These are phyloP conservation scores for Metschnikowia chrysomelidarum DNA, from an alignment of 805 yeast species.

Conservation along the genomic window DNA sequence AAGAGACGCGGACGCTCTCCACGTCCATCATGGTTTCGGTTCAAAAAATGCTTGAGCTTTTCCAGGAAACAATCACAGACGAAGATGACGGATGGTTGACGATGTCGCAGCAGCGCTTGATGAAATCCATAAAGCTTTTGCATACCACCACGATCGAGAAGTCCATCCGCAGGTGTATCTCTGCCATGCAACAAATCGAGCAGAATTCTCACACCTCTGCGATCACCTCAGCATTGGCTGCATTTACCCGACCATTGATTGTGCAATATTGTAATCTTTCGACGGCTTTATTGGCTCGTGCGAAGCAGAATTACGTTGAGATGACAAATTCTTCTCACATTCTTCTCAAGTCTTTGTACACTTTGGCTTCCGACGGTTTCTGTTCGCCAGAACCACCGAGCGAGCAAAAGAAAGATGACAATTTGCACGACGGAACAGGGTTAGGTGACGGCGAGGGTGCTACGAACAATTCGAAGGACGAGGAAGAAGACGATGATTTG, in stretches of 20 bases:
- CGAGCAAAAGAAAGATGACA: constrained; percentile 57
- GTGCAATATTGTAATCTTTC: constrained; percentile 56
- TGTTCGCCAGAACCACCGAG: constrained; percentile 84
- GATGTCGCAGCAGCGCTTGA: constrained; percentile 44
- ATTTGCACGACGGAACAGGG: constrained; percentile 84
- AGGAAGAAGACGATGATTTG: constrained; percentile 88
- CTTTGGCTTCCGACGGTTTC: constrained; percentile 77
- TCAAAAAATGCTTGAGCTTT: constrained; percentile 53
- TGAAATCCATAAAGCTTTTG: constrained; percentile 41
- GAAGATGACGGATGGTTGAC: constrained; percentile 69
- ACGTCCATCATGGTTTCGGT: constrained; percentile 63
- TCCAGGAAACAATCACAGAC: constrained; percentile 33
- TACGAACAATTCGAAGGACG: constrained; percentile 73
- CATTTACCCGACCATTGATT: constrained; percentile 62
- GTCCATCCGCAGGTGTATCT: constrained; percentile 36
- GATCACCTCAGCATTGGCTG: constrained; percentile 46
- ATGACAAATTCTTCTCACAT: constrained; percentile 62
- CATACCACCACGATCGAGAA: constrained; percentile 36
- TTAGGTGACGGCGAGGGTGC: constrained; percentile 93
- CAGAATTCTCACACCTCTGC: constrained; percentile 37
- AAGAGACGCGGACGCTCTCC: constrained; percentile 47
- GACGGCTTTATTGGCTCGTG: constrained; percentile 40
- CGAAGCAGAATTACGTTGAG: constrained; percentile 48
- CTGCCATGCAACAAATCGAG: constrained; percentile 33
- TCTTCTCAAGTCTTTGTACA: constrained; percentile 53